A percentile compares a stretch with the other conserved stretches of the same genome.
These are phyloP conservation scores for Durio zibethinus DNA, from an alignment of 345 rosid genomes.

Conservation along the genomic window DNA sequence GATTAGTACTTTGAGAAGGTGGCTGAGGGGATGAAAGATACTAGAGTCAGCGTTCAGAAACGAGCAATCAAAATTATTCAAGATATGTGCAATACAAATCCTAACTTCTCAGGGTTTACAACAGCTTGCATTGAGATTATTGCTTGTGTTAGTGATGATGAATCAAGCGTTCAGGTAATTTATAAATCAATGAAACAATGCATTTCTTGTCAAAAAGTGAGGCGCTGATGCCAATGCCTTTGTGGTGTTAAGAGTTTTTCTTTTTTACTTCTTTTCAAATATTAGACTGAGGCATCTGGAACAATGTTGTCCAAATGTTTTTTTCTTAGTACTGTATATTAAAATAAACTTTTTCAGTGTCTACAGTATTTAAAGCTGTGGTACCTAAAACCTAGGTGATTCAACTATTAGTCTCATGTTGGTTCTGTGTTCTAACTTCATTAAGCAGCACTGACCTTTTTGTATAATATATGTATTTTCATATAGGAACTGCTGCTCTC, in stretches of 20 bases:
- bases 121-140: slow-evolving; percentile 88
- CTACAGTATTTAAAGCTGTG: background rate
- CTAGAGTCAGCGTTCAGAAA: slow-evolving; percentile 97
- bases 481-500: background rate
- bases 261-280: background rate
- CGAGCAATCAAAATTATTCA: slow-evolving; percentile 92
- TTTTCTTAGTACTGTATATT: background rate
- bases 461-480: background rate
- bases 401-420: background rate
- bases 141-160: slow-evolving; percentile 94
- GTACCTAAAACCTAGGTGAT: background rate
- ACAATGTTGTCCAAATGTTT: background rate
- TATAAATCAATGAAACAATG: slow-evolving; percentile 11
- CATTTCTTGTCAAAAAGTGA: background rate
- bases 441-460: background rate
- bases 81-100: slow-evolving; percentile 91
- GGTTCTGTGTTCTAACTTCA: background rate
- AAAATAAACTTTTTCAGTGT: too few relatives aligned
- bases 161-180: slow-evolving; percentile 91
- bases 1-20: slow-evolving; percentile 95
- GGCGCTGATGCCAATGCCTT: background rate
- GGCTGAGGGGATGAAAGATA: slow-evolving; percentile 97
- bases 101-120: slow-evolving; percentile 81
- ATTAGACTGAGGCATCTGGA: background rate
- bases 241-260: background rate